Base-by-base conservation (phyloP, 2,329 filamentous ascomycete genomes). In the Fusarium penzigii region DNA sequence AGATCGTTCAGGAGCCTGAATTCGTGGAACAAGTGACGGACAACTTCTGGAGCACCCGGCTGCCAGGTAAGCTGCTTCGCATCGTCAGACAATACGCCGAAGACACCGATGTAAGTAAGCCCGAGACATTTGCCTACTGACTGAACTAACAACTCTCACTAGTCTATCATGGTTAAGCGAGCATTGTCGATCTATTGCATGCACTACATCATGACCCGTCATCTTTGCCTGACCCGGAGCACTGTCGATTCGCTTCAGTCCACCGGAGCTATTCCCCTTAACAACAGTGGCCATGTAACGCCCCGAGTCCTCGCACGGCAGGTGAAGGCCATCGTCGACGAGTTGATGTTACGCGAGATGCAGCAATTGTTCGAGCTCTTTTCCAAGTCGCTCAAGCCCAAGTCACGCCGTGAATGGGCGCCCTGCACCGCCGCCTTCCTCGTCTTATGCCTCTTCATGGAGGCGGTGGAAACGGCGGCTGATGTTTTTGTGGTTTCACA, bases 391-490 rank as follows among this genome's bases (percentile, higher is more conserved):
- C 75, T 84, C 40, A 83, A 83, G 65, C 77, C 77, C 16, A 82
- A 81, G 66, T 72, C 75, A 41, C 73, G 78, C 17, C 68, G 68
- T 39, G 78, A 81, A 56, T 84, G 81, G 80, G 80, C 79, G 36
- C 79, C 81, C 2, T 84, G 81, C 61, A 69, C 81, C 14, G 81
- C 79, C 2, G 75, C 81, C 0, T 84, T 84, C 61, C 67, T 84
- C 11, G 75, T 82, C 4, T 72, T 84, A 29, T 83, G 80, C 56
- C 71, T 84, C 38, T 82, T 83, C 63, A 83, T 84, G 80, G 81
- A 84, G 68, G 70, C 76, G 20, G 75, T 83, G 46, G 80, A 83
- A 68, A 72, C 75, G 29, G 75, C 79, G 8, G 72, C 79, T 32
- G 80, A 84, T 67, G 71, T 70, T 9, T 83, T 80, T 59, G 76